Conservation (phyloP, 306 rosid genomes). For the Styphnolobium japonicum region DNA sequence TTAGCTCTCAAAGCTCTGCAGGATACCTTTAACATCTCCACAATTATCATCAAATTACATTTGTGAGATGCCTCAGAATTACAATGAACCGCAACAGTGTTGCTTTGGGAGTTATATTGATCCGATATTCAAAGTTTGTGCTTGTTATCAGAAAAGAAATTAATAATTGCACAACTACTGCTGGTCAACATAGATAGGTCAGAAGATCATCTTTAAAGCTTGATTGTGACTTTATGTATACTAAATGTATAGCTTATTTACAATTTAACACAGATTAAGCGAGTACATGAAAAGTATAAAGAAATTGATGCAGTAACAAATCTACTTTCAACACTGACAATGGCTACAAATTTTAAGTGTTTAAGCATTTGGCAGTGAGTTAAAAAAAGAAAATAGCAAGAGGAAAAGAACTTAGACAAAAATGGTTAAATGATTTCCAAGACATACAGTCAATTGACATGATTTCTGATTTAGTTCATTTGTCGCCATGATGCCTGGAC, state of each 20-base stretch:
- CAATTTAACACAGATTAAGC: neutral
- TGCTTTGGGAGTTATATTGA: neutral
- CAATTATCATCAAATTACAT: neutral
- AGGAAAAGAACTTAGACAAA: neutral
- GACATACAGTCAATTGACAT: constrained; percentile 5
- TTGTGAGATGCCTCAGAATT: neutral
- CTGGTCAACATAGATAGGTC: neutral
- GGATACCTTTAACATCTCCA: neutral
- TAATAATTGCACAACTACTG: neutral
- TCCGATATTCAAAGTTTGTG: neutral
- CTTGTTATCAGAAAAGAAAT: neutral
- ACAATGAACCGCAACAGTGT: neutral
- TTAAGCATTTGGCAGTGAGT: neutral
- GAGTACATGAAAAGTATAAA: neutral
- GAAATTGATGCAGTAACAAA: neutral
- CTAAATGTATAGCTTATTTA: neutral
- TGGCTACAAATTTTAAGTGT: neutral
- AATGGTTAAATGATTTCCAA: neutral
- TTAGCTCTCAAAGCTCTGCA: neutral
- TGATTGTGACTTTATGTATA: neutral
- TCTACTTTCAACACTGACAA: neutral
- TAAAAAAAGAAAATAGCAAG: neutral
- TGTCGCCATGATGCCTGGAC: constrained; percentile 38
- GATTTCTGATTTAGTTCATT: constrained; percentile 24
- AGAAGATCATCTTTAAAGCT: neutral